A percentile compares a stretch with the other conserved stretches of the same genome.
phyloP scores from a whole-genome alignment of 2,329 filamentous ascomycete genomes.

The Xylaria sp. region DNA sequence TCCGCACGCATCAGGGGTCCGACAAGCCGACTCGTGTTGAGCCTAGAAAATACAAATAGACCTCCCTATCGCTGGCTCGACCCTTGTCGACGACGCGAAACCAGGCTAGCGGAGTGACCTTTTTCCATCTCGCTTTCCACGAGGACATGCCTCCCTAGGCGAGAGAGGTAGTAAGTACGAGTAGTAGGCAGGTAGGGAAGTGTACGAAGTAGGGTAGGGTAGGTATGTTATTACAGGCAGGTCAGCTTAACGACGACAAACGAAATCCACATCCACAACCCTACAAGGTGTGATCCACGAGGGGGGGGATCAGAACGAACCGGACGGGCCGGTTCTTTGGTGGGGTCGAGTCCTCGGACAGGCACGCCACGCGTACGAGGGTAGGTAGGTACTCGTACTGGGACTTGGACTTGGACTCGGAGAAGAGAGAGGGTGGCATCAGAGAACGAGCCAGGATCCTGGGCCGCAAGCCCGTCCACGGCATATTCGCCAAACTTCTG shows the following conservation, averaged over 20 bases:
- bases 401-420: background rate
- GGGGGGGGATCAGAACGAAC: background rate
- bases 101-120: conserved; percentile 3
- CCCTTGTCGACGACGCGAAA: conserved; percentile 12
- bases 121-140: background rate
- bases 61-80: conserved; percentile 6
- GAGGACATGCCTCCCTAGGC: background rate
- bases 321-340: conserved; percentile 7
- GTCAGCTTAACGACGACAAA: too few species aligned
- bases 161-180: too few species aligned
- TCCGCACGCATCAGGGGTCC: conserved; percentile 12
- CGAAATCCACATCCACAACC: background rate
- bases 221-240: too few species aligned
- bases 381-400: too few species aligned
- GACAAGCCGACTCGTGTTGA: conserved; percentile 12
- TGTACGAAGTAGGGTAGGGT: too few species aligned
- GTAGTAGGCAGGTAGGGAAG: too few species aligned
- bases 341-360: conserved; percentile 10
- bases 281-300: background rate
- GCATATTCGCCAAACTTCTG: conserved; percentile 13
- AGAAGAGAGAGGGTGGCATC: conserved; percentile 15
- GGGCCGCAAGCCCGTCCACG: conserved; percentile 12
- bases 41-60: conserved; percentile 1
- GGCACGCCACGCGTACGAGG: conserved; percentile 10
- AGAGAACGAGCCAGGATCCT: conserved; percentile 1